Conservation (phyloP, 2,329 filamentous ascomycete genomes). For the Nothopassalora personata region DNA sequence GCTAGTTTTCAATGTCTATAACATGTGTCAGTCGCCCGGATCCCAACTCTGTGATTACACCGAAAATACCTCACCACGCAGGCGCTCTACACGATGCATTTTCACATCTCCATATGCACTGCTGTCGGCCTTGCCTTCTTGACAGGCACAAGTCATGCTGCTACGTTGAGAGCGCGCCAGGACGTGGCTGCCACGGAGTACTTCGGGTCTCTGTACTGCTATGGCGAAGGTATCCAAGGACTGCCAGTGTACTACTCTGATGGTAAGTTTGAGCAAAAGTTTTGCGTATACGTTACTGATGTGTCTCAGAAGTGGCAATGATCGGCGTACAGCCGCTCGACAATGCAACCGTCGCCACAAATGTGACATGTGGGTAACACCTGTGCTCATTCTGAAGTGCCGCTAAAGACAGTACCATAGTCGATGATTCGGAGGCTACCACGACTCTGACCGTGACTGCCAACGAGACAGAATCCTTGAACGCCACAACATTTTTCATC, state of each 20-base stretch:
- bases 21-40: neutral
- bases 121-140: neutral
- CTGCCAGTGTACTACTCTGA: neutral
- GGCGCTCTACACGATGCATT: neutral
- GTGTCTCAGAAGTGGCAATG: neutral
- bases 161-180: neutral
- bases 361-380: slow-evolving; percentile 1
- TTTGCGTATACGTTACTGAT: neutral
- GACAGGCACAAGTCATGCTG: neutral
- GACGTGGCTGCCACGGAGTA: neutral
- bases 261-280: neutral
- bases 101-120: neutral
- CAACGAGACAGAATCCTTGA: neutral
- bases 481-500: slow-evolving; percentile 2
- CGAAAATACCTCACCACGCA: neutral
- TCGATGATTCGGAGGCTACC: neutral
- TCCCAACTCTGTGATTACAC: neutral
- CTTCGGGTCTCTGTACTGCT: slow-evolving; percentile 1
- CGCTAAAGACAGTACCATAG: neutral
- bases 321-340: neutral
- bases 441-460: neutral
- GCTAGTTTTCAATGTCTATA: neutral
- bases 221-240: slow-evolving; percentile 1
- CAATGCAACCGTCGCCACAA: neutral
- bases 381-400: neutral